Percentiles rank a stretch among this genome's conserved stretches.
Evolutionary conservation across 2,329 filamentous ascomycete genomes (phyloP).

Genomic region (Pseudogymnoascus sp.): DNA sequence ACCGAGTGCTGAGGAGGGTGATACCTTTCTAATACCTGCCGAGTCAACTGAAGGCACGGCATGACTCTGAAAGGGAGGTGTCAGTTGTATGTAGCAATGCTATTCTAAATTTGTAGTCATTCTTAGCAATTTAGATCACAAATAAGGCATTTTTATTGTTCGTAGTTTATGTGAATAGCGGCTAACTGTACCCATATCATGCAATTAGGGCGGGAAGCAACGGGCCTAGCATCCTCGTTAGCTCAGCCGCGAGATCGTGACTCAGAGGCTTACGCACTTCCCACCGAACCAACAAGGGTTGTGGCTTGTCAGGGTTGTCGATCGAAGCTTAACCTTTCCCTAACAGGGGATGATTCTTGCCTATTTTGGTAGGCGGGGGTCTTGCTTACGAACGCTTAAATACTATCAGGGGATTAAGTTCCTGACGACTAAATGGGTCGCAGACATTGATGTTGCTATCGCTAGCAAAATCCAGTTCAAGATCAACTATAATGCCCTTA

Average conservation of each 20-base stretch:
- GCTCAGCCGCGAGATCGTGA: background rate
- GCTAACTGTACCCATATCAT: background rate
- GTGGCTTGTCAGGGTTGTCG: too few relatives aligned
- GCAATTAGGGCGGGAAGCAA: background rate
- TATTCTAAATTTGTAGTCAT: background rate
- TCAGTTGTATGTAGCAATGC: background rate
- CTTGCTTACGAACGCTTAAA: conserved; percentile 30
- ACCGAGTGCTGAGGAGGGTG: background rate
- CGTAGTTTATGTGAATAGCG: background rate
- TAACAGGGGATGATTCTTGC: too few relatives aligned
- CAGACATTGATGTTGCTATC: conserved; percentile 14
- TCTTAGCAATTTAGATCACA: background rate
- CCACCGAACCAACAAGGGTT: too few relatives aligned
- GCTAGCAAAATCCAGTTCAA: conserved; percentile 15
- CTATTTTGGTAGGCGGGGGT: too few relatives aligned
- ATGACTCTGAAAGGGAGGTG: background rate
- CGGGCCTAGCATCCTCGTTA: background rate
- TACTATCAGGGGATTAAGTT: conserved; percentile 32
- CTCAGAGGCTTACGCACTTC: too few relatives aligned
- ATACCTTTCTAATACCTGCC: background rate
- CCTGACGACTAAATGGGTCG: conserved; percentile 29
- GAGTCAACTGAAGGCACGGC: background rate
- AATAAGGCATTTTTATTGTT: background rate
- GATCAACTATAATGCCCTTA: conserved; percentile 15
- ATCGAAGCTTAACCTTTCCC: too few relatives aligned